Conservation (phyloP, 2,329 filamentous ascomycete genomes). For the Trematosphaeria pertusa region DNA sequence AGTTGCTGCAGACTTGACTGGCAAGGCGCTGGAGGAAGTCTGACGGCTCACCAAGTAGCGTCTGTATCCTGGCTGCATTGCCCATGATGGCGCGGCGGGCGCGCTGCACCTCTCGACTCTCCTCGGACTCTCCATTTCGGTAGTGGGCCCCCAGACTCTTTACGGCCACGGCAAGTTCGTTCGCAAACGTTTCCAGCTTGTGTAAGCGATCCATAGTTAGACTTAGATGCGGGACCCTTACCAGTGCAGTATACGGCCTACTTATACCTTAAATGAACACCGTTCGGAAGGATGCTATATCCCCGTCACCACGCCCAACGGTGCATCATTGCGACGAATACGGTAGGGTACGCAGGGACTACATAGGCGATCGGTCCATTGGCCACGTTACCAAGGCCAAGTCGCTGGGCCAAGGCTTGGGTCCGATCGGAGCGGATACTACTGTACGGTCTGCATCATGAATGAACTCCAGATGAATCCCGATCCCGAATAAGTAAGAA, state of each 20-base stretch:
- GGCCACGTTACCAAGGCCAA: too few species aligned
- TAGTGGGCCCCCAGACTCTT: constrained; percentile 4
- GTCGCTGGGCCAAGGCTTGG: too few species aligned
- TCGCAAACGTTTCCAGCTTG: constrained; percentile 8
- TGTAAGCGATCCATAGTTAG: background rate
- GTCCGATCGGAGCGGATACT: too few species aligned
- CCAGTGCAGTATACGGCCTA: background rate
- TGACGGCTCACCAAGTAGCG: background rate
- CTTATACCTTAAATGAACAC: background rate
- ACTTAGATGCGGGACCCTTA: background rate
- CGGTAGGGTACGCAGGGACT: too few species aligned
- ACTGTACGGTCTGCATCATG: too few species aligned
- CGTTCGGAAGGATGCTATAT: too few species aligned
- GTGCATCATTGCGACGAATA: too few species aligned
- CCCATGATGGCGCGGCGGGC: background rate
- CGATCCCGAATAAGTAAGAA: too few species aligned
- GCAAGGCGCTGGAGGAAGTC: background rate
- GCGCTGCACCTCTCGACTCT: background rate
- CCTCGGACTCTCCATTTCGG: background rate
- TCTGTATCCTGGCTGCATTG: background rate
- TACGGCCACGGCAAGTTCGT: constrained; percentile 12
- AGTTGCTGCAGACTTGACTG: background rate
- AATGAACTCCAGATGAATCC: too few species aligned
- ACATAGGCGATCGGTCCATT: too few species aligned
- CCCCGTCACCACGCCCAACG: too few species aligned